Base-by-base conservation (phyloP, 2,329 filamentous ascomycete genomes). In the Dactylellina sp. region DNA sequence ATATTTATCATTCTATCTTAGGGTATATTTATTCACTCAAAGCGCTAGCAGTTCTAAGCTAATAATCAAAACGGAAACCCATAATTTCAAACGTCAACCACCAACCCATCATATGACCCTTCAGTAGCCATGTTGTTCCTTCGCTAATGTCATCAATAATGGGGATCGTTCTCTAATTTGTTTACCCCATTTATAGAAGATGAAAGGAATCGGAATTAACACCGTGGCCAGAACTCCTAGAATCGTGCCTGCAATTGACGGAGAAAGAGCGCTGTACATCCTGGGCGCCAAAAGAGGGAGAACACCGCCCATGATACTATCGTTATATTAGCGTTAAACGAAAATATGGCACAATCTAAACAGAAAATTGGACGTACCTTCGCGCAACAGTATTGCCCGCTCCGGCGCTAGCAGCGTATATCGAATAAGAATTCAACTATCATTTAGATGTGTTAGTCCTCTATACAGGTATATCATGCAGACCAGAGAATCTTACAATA, bases 391-490 rank as follows among this genome's bases (percentile, higher is more conserved):
- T 87, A 77, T 95, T 96, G 0, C 91, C 90, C 0, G 92, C 91
- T 35, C 96, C 83, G 0, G 92, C 92, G 1, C 88, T 91, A 0
- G 92, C 92, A 0, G 92, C 89, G 79, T 93, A 96, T 77, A 95
- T 90, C 2, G 89, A 89, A 77, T 96, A 96, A 5, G 88, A 87
- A 52, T 75, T 77, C 24, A 72, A 47, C 68, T 72, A 16, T 25
- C 6, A 4, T 49, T 14, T 1, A 16, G 3, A 3, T 2, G 22
- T 28, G n/a, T 50, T 50, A 50, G 24, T 32, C 2, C 28, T 14
- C 14, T 18, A 16, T 25, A 6, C 16, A 42, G 12, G 35, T 24
- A 16, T 18, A 7, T 16, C 11, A 56, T 24, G 25, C 16, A 20
- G 20, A 40, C n/a, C 5, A 7, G 6, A 22, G 9, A 22, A 12